Conservation (phyloP, 345 rosid genomes). For the Rhizophora mangle region DNA sequence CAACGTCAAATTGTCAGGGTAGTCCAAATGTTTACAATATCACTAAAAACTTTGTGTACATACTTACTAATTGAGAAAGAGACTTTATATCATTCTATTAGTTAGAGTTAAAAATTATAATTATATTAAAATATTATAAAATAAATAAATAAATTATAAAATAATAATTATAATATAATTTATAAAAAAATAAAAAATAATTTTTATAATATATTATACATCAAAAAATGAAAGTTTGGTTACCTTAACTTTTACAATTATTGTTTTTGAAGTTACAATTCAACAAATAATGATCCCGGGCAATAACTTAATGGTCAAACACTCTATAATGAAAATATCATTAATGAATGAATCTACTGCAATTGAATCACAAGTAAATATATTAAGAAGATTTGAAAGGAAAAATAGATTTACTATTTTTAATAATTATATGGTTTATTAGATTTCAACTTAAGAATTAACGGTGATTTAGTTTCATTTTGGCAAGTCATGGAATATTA, state of each 20-base stretch:
- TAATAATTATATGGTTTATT: background rate
- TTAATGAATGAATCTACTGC: background rate
- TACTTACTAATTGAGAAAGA: too few species aligned
- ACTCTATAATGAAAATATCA: too few species aligned
- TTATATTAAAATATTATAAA: too few species aligned
- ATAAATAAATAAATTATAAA: too few species aligned
- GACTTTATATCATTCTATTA: too few species aligned
- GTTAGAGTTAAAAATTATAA: too few species aligned
- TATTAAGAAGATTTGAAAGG: background rate
- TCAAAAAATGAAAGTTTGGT: background rate
- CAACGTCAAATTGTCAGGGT: too few species aligned
- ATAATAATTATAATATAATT: too few species aligned
- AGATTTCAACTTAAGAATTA: background rate
- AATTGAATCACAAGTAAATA: background rate
- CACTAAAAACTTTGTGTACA: too few species aligned
- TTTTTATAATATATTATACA: too few species aligned
- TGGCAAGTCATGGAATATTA: background rate
- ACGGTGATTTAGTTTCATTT: constrained; percentile 2
- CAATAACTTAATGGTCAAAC: background rate
- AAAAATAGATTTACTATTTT: background rate
- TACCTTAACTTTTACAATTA: background rate
- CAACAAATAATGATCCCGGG: background rate
- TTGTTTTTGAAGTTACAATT: background rate
- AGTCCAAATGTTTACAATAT: too few species aligned
- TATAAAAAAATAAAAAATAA: too few species aligned